Evolutionary conservation across 495 filamentous ascomycete species (phyloP).

Genomic region (Penicillium turbatum): DNA sequence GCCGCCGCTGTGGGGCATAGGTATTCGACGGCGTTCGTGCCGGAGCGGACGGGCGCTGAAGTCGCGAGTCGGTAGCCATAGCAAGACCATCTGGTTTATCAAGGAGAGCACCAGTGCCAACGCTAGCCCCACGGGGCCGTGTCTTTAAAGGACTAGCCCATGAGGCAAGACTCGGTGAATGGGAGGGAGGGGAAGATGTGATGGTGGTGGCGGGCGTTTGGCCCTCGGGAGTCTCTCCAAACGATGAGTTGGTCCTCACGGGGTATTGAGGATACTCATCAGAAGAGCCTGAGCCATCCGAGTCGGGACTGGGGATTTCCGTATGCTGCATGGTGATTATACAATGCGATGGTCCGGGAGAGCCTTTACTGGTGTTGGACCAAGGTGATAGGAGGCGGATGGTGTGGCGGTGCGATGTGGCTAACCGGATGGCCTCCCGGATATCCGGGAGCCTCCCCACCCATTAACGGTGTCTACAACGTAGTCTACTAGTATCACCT

Average conservation of each 20-base stretch:
- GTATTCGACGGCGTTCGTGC: constrained; percentile 66
- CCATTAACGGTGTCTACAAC: not conserved
- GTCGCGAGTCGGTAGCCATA: constrained; percentile 28
- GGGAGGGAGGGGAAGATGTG: constrained; percentile 40
- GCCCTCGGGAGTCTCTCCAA: constrained; percentile 36
- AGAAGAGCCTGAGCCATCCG: constrained; percentile 60
- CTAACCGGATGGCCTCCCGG: constrained; percentile 1
- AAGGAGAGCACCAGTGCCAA: constrained; percentile 31
- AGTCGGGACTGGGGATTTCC: constrained; percentile 54
- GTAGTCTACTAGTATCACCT: not conserved
- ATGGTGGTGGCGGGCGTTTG: constrained; percentile 42
- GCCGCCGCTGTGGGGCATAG: constrained; percentile 71
- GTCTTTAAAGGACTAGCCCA: constrained; percentile 37
- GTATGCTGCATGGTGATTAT: constrained; percentile 51
- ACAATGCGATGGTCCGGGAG: constrained; percentile 19
- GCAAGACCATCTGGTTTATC: constrained; percentile 34
- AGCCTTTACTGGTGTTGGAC: constrained; percentile 11
- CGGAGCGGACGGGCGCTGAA: constrained; percentile 58
- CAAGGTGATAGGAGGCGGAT: constrained; percentile 23
- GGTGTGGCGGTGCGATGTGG: constrained; percentile 23
- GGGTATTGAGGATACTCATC: constrained; percentile 50
- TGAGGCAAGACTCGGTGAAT: constrained; percentile 36
- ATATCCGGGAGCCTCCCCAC: not conserved
- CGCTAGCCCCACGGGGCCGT: constrained; percentile 40
- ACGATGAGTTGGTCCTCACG: constrained; percentile 40